Evolutionary conservation across 805 yeast genomes (phyloP), one percentile per base, ranked within the genome.

Genomic region (Yarrowia phangngaensis): DNA sequence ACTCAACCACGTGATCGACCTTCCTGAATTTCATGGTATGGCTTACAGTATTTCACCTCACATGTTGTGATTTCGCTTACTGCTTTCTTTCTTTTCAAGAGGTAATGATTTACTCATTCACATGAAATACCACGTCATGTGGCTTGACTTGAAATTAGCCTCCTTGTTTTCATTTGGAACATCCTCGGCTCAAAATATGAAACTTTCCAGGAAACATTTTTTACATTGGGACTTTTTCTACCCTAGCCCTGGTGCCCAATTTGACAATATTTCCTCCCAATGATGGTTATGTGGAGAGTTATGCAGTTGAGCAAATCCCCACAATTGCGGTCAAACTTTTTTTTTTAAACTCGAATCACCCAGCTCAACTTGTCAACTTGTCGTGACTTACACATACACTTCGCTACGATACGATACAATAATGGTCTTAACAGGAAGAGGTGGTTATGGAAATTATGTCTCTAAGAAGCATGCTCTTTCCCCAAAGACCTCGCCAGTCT

Each of bases 391-490:
- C 23, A 36, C 43, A 20, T 22, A n/a, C 28, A 20, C 29, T 16
- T 4, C 13, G 6, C 15, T 14, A 35, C 23, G 13, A 9, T 24
- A 38, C 15, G 8, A 28, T 15, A n/a, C 16, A 8, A 38, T 9
- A 27, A 61, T 61, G 64, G 64, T 59, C 12, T 47, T 58, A 16
- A 55, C 62, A 7, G 65, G 65, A 12, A 52, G 65, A 48, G 65
- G 65, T 29, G 65, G 65, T 17, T 59, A 53, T 43, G 65, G 65
- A 19, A 61, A 61, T 52, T 50, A 55, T 52, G 54, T 52, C 17
- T 29, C 32, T n/a, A 28, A 45, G 35, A 28, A 53, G 17, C 50
- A 38, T 29, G 24, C 26, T 2, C 32, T 38, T 11, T 27, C 32
- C 3, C 45, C 51, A 50, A 23, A 40, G 38, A 28, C 38, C 13